Percentiles rank a stretch among this genome's conserved stretches.
Evolutionary conservation across 352 stramenopile genomes (phyloP).

Genomic region (Pythium angustatum): DNA sequence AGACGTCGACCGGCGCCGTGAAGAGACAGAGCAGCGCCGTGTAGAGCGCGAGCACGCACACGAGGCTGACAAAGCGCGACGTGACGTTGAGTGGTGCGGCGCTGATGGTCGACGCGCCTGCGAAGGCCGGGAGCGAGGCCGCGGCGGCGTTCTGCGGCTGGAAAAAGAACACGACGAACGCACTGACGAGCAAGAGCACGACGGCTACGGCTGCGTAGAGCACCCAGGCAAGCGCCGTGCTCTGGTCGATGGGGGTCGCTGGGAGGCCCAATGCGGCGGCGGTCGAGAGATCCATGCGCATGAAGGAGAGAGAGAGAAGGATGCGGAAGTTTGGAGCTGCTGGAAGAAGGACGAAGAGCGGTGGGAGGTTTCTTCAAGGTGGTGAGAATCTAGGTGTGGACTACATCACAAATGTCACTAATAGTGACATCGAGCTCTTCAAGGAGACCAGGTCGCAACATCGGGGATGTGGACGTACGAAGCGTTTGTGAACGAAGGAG

Average conservation of each 20-base stretch:
- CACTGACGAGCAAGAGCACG: slow-evolving; percentile 55
- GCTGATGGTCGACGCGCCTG: slow-evolving; percentile 54
- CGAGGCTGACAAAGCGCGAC: slow-evolving; percentile 66
- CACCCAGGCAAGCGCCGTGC: slow-evolving; percentile 51
- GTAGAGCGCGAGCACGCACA: slow-evolving; percentile 74
- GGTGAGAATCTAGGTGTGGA: slow-evolving; percentile 4
- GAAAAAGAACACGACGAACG: slow-evolving; percentile 57
- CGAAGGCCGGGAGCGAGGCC: slow-evolving; percentile 55
- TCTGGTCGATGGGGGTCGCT: slow-evolving; percentile 27
- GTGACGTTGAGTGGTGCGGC: slow-evolving; percentile 59
- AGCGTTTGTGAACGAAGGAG: slow-evolving; percentile 49
- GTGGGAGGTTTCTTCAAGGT: slow-evolving; percentile 21
- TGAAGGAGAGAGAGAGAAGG: neutral
- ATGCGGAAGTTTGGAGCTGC: no score
- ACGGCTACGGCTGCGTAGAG: slow-evolving; percentile 66
- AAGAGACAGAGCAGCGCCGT: slow-evolving; percentile 75
- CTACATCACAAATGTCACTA: slow-evolving; percentile 15
- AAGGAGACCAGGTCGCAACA: neutral
- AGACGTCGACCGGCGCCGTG: slow-evolving; percentile 79
- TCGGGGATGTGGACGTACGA: slow-evolving; percentile 47
- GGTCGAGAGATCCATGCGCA: slow-evolving; percentile 10
- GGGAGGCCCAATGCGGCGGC: neutral
- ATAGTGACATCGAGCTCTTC: neutral
- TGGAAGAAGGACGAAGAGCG: slow-evolving; percentile 4
- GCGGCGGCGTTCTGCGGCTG: slow-evolving; percentile 59